A percentile compares a stretch with the other conserved stretches of the same genome.
These are phyloP conservation scores for Globisporangium viniferum DNA, from an alignment of 352 stramenopile species.

Conservation along the genomic window DNA sequence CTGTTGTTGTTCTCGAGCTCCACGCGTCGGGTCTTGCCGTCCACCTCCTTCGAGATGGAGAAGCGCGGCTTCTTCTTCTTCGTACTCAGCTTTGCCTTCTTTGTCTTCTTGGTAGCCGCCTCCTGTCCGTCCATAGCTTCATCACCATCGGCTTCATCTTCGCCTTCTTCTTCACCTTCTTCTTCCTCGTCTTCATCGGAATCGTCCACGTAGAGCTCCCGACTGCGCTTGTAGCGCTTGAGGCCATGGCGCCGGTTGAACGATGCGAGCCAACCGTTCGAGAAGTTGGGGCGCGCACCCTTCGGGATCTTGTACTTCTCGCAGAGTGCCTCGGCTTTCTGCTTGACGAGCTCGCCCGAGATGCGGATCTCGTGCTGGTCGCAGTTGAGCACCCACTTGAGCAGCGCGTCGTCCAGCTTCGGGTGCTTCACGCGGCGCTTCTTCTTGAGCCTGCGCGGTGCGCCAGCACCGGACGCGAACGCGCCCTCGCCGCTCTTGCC, in stretches of 20 bases:
- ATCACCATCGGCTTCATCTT: neutral
- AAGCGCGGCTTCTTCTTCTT: conserved; percentile 10
- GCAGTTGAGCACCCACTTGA: conserved; percentile 43
- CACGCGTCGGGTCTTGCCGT: conserved; percentile 7
- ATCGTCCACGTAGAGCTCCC: neutral
- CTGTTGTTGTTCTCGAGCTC: conserved; percentile 2
- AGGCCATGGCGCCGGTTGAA: conserved; percentile 48
- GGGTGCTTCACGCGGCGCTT: conserved; percentile 44
- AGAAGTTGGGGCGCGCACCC: conserved; percentile 40
- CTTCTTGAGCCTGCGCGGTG: conserved; percentile 8
- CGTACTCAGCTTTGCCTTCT: neutral
- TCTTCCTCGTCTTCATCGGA: neutral
- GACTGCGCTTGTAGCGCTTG: conserved; percentile 15
- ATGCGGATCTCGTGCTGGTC: conserved; percentile 25
- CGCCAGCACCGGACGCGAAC: neutral
- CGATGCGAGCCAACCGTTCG: conserved; percentile 56
- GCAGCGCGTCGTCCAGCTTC: conserved; percentile 45
- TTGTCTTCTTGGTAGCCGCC: neutral
- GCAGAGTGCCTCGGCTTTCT: conserved; percentile 32
- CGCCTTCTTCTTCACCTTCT: neutral
- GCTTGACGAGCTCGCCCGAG: conserved; percentile 33
- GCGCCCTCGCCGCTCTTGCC: neutral
- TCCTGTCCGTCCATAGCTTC: neutral
- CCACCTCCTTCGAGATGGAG: conserved; percentile 12
- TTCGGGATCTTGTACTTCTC: conserved; percentile 28